A percentile compares a stretch with the other conserved stretches of the same genome.
Conservation (phyloP, 225 moss, liverwort and hornwort species). For the Marchantia polymorpha region DNA sequence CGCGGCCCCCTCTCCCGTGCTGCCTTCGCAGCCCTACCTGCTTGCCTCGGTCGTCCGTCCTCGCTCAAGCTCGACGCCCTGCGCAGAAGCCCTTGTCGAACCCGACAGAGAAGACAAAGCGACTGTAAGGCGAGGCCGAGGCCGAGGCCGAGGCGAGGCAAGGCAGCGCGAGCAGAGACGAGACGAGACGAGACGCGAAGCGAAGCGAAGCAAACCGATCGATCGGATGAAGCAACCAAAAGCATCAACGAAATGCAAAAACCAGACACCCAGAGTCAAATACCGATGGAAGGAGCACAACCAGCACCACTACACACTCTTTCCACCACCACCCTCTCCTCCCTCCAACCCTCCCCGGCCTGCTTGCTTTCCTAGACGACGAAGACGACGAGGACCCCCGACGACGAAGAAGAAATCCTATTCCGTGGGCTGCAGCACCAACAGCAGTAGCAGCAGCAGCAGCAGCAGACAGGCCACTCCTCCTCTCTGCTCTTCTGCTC, state of each 20-base stretch:
- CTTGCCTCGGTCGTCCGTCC: neutral
- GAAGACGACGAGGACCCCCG: neutral
- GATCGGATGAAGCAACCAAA: neutral
- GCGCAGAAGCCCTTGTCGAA: neutral
- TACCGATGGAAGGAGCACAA: neutral
- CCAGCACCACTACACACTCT: constrained; percentile 1
- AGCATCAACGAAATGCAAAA: constrained; percentile 6
- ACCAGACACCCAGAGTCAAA: neutral
- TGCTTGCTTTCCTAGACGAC: neutral
- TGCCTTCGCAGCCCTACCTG: neutral
- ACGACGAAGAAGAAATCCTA: constrained; percentile 8
- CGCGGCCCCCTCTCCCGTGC: no score
- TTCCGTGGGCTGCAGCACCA: constrained; percentile 5
- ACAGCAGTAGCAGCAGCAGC: constrained; percentile 1
- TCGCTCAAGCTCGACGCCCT: neutral
- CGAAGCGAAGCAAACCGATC: constrained; percentile 4
- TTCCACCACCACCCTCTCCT: neutral
- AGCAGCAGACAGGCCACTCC: constrained; percentile 17
- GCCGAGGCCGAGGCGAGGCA: neutral
- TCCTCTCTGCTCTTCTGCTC: constrained; percentile 12
- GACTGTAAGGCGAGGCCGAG: neutral
- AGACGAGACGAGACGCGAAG: neutral
- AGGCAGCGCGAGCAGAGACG: neutral
- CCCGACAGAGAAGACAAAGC: neutral
- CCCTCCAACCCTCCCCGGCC: neutral